Percentiles rank a stretch among this genome's conserved stretches.
Conservation (phyloP, 345 rosid species). For the Syzygium aromaticum region DNA sequence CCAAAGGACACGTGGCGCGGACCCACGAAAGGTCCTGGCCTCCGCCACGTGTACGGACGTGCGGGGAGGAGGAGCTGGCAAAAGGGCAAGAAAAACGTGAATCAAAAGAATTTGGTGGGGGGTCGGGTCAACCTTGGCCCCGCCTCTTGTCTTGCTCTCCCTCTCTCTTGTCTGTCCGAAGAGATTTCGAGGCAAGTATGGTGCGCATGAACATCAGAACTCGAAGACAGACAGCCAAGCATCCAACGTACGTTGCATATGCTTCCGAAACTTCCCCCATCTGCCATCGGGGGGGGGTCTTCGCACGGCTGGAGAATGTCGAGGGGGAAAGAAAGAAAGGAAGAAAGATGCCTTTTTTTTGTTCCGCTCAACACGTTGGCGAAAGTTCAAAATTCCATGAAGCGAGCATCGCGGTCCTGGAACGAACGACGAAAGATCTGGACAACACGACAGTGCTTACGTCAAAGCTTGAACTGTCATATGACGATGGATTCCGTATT, state of each 20-base stretch:
- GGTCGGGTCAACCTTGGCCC: background rate
- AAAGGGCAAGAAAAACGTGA: background rate
- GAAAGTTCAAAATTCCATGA: background rate
- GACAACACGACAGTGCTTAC: too few species aligned
- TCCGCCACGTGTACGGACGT: background rate
- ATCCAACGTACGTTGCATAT: background rate
- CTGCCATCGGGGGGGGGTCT: background rate
- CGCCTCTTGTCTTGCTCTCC: background rate
- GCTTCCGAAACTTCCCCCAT: background rate
- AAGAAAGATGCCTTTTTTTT: background rate
- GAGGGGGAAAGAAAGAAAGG: background rate
- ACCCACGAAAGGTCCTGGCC: background rate
- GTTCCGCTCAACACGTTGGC: background rate
- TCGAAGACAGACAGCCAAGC: background rate
- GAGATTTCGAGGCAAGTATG: background rate
- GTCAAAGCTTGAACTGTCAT: background rate
- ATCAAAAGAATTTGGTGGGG: background rate
- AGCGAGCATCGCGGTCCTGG: too few species aligned
- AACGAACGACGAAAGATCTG: too few species aligned
- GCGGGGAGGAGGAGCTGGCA: background rate
- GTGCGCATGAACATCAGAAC: background rate
- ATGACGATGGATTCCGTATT: accelerated
- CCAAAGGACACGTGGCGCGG: background rate
- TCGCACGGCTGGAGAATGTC: background rate
- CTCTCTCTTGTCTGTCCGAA: background rate